These are phyloP conservation scores for Noccaea caerulescens DNA, from an alignment of 345 rosid species.

Conservation along the genomic window DNA sequence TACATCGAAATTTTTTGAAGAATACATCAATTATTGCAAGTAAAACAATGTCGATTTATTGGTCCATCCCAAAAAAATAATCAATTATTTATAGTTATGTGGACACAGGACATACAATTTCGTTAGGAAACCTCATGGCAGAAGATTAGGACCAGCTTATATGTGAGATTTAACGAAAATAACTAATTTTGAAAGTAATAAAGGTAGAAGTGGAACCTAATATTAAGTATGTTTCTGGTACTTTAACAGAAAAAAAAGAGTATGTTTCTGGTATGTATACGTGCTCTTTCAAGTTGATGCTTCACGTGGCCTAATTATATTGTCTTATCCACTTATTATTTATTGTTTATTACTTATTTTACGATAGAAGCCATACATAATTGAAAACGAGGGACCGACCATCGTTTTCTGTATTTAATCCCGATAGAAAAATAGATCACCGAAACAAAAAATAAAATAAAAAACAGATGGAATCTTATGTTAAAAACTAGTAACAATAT, in stretches of 20 bases:
- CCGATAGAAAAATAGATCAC: neutral
- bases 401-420: neutral
- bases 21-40: neutral
- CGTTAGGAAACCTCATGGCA: neutral
- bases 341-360: neutral
- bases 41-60: neutral
- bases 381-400: neutral
- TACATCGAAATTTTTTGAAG: no score
- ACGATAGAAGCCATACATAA: conserved; percentile 5
- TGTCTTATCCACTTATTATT: conserved; percentile 1
- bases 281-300: neutral
- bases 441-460: neutral
- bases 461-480: neutral
- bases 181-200: conserved; percentile 30
- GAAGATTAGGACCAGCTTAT: conserved; percentile 15
- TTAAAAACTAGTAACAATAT: no score
- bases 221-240: neutral
- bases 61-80: neutral
- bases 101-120: neutral
- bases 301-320: conserved; percentile 35
- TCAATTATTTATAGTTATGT: neutral
- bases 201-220: conserved; percentile 30
- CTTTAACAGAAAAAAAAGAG: no score
- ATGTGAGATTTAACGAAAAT: conserved; percentile 31
- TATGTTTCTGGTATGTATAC: conserved; percentile 21